Evolutionary conservation across 2,329 filamentous ascomycete species (phyloP), one percentile per base, ranked within the genome.

Genomic region (Coleophoma crateriformis): DNA sequence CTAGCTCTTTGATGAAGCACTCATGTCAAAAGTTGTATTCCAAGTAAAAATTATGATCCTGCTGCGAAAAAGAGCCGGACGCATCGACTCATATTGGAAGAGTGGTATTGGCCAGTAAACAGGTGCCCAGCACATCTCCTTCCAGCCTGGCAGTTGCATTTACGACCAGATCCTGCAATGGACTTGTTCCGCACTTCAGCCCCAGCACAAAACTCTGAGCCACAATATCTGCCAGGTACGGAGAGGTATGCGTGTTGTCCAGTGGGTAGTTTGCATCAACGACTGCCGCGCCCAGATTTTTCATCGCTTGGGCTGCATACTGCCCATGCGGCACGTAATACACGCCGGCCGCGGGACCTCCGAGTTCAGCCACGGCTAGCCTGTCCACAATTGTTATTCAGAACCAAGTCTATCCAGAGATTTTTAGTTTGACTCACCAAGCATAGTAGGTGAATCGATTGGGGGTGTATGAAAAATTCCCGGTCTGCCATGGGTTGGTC

Each of bases 401-500:
- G 8, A 7, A 10, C 8, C 27, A 27, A 27, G 22, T 27, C 27
- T 27, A 4, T 7, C 27, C 6, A 4, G 6, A 2, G 5, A 27
- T 7, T 27, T 27, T 27, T 7, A 27, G 8, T 2, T 7, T 7
- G 8, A 7, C 43, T 19, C 51, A 55, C 49, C 48, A 56, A 13
- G 56, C 48, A 58, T 81, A 84, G 5, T 63, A 73, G 1, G 81
- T 79, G 55, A 85, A 85, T 3, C 79, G 68, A 22, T 71, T 68
- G 5, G 76, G 65, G 0, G 57, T 51, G 50, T 75, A 74, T 5
- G 55, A 54, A 57, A 73, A 81, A 1, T 53, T 67, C 0, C 80
- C 80, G 1, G 67, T 68, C 59, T 84, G 79, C 76, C 77, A 84
- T 1, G 75, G 71, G 58, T 87, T 86, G 59, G 85, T 77, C 0